phyloP scores from a whole-genome alignment of 306 rosid genomes.

The Trifolium repens region DNA sequence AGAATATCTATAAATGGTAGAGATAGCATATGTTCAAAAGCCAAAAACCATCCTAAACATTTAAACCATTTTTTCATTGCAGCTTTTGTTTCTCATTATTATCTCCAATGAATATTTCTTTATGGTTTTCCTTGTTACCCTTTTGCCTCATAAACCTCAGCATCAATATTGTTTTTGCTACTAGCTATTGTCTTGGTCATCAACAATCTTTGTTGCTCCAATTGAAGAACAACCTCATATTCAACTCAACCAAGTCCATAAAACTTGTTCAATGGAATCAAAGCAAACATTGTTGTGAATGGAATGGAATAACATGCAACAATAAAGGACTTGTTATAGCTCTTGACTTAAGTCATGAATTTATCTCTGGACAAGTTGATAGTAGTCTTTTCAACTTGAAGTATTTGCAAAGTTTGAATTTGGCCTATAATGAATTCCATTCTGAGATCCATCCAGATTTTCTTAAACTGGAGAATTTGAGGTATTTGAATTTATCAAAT shows the following conservation, averaged over 20 bases:
- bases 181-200: background rate
- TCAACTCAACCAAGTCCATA: background rate
- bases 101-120: background rate
- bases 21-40: background rate
- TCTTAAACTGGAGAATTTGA: no score
- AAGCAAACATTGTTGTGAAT: background rate
- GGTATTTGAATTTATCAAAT: no score
- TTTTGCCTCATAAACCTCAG: background rate
- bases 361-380: background rate
- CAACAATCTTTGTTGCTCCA: slow-evolving; percentile 17
- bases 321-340: slow-evolving; percentile 4
- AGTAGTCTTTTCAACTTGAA: no score
- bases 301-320: slow-evolving; percentile 14
- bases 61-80: background rate
- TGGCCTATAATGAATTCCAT: no score
- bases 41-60: background rate
- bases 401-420: no score
- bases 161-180: background rate
- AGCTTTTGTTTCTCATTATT: background rate
- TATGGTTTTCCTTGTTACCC: background rate
- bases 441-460: no score
- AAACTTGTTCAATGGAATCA: slow-evolving; percentile 2
- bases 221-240: background rate
- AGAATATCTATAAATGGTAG: background rate
- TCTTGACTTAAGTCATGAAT: slow-evolving; percentile 8